These are phyloP conservation scores for Endocladia muricata DNA, from an alignment of 31 red algal species.

Conservation along the genomic window DNA sequence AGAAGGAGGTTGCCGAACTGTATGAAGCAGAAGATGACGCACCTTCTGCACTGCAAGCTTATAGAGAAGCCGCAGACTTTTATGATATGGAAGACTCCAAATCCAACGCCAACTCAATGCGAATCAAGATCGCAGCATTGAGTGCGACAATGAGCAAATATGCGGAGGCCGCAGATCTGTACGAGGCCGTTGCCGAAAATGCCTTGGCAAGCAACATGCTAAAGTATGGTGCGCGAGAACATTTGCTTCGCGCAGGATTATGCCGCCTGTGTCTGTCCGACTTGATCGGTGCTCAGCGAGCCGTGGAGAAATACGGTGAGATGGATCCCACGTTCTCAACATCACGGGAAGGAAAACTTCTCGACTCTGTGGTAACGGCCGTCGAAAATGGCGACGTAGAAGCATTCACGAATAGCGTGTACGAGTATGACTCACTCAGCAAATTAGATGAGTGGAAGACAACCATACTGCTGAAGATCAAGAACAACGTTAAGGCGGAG, in stretches of 20 bases:
- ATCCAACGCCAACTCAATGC: conserved; percentile 83
- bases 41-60: conserved; percentile 46
- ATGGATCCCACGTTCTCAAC: conserved; percentile 72
- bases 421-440: conserved; percentile 83
- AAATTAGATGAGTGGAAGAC: conserved; percentile 94
- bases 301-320: conserved; percentile 64
- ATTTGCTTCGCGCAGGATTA: conserved; percentile 80
- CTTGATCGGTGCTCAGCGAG: conserved; percentile 72
- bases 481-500: conserved; percentile 82
- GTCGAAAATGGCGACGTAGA: conserved; percentile 80
- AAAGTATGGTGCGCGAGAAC: conserved; percentile 82
- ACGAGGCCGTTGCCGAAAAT: conserved; percentile 74
- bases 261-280: conserved; percentile 70
- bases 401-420: conserved; percentile 72
- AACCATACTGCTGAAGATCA: conserved; percentile 79
- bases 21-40: conserved; percentile 52
- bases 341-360: conserved; percentile 79
- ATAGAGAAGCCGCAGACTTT: conserved; percentile 80
- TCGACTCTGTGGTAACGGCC: conserved; percentile 69
- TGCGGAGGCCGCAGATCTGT: conserved; percentile 69
- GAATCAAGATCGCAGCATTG: conserved; percentile 80
- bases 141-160: conserved; percentile 65
- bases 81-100: conserved; percentile 93
- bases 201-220: conserved; percentile 71
- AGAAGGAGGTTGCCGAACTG: conserved; percentile 91